phyloP scores from a whole-genome alignment of 768 basidiomycete species.

The Leucosporidium creatinivorum region DNA sequence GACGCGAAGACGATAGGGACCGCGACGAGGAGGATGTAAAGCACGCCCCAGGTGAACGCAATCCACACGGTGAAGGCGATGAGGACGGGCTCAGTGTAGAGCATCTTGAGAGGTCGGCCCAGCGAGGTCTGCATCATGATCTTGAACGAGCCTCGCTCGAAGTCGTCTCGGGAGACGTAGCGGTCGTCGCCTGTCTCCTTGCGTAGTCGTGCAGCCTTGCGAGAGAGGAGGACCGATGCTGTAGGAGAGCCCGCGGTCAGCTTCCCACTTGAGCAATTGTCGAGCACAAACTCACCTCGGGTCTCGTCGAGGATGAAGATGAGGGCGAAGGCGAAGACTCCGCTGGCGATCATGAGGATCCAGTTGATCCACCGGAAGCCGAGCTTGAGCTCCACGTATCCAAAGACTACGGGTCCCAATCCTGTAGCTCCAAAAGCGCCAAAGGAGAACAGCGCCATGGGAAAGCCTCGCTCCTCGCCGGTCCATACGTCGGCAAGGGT shows the following conservation, averaged over 20 bases:
- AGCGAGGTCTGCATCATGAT: background rate
- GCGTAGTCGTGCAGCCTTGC: slow-evolving; percentile 57
- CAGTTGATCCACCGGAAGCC: slow-evolving; percentile 62
- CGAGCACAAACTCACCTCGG: slow-evolving; percentile 39
- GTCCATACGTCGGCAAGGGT: slow-evolving; percentile 43
- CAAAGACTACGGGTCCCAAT: slow-evolving; percentile 35
- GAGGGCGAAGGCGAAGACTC: slow-evolving; percentile 50
- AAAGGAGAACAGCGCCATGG: slow-evolving; percentile 67
- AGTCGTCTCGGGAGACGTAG: slow-evolving; percentile 51
- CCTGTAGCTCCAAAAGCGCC: slow-evolving; percentile 57
- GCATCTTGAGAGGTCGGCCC: background rate
- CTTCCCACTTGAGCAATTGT: no score
- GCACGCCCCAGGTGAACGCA: slow-evolving; percentile 60
- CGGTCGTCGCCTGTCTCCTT: slow-evolving; percentile 58
- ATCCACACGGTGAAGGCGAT: slow-evolving; percentile 11
- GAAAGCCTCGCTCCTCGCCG: slow-evolving; percentile 50
- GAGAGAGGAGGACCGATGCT: slow-evolving; percentile 59
- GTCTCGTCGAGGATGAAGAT: slow-evolving; percentile 64
- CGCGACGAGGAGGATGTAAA: slow-evolving; percentile 59
- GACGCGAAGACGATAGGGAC: slow-evolving; percentile 12
- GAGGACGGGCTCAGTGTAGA: slow-evolving; percentile 1
- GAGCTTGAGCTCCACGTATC: background rate
- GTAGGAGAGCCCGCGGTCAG: no score
- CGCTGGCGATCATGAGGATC: slow-evolving; percentile 48
- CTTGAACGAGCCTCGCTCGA: background rate